A percentile compares a stretch with the other conserved stretches of the same genome.
phyloP scores from a whole-genome alignment of 2,329 filamentous ascomycete genomes.

The Colletotrichum salicis region DNA sequence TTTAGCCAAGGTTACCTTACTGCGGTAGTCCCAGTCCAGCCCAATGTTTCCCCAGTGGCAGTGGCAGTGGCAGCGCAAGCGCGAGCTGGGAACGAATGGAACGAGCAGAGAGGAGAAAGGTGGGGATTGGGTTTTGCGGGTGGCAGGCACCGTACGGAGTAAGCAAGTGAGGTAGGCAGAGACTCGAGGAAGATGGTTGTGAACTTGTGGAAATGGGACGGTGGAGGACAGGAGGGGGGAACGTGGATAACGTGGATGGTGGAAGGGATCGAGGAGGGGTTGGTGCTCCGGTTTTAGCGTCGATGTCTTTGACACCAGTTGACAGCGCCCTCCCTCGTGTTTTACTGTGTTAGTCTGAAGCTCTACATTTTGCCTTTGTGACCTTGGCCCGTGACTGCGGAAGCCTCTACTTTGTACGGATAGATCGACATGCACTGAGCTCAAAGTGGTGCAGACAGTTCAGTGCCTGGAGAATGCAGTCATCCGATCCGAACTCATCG shows the following conservation, averaged over 20 bases:
- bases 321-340: background rate
- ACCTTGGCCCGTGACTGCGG: background rate
- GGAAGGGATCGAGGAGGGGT: conserved; percentile 22
- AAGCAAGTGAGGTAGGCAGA: too few relatives aligned
- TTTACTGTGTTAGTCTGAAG: background rate
- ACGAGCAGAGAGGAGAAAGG: background rate
- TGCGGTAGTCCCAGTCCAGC: background rate
- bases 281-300: conserved; percentile 23
- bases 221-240: background rate
- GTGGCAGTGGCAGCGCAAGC: background rate
- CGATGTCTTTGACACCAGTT: background rate
- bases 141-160: background rate
- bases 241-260: background rate
- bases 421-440: background rate
- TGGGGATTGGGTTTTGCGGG: background rate
- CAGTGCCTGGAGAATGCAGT: background rate
- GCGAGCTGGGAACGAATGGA: background rate
- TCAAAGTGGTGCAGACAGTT: too few relatives aligned
- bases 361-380: background rate
- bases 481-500: background rate
- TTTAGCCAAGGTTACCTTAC: background rate
- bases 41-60: conserved; percentile 3
- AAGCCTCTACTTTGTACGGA: too few relatives aligned
- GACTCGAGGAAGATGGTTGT: background rate
- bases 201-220: background rate